Conservation (phyloP, 163 green algal genomes). For the Scenedesmus sp. region DNA sequence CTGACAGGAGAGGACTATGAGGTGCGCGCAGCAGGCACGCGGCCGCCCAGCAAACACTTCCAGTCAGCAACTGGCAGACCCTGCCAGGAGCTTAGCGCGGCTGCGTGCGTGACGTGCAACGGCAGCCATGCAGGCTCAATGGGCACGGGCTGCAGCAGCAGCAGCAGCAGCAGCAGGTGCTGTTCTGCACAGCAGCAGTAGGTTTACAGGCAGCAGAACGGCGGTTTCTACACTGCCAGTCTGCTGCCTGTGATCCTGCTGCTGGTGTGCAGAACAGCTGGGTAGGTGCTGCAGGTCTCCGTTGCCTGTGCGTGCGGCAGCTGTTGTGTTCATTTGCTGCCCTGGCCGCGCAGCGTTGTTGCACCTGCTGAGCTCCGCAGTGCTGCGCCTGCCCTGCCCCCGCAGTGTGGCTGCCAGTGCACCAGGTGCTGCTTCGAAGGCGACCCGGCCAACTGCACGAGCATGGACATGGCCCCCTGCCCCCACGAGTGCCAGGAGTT, state of each 20-base stretch:
- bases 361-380: not conserved
- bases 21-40: conserved; percentile 8
- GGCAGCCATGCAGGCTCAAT: no score
- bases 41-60: not conserved
- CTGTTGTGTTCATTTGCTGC: not conserved
- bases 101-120: no score
- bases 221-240: no score
- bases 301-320: no score
- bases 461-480: conserved; percentile 34
- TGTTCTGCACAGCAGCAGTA: no score
- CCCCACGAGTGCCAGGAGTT: conserved; percentile 60
- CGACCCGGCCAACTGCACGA: conserved; percentile 40
- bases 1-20: conserved; percentile 65
- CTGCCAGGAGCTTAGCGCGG: no score
- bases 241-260: no score
- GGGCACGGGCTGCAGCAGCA: not conserved
- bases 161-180: not conserved
- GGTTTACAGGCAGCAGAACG: no score
- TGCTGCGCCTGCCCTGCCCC: not conserved
- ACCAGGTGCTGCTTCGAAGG: conserved; percentile 69
- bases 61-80: not conserved
- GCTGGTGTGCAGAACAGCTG: no score
- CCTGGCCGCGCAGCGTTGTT: no score
- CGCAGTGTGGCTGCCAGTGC: conserved; percentile 84
- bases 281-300: no score